A percentile compares a stretch with the other conserved stretches of the same genome.
These are phyloP conservation scores for Saccharomyces pastorianus DNA, from an alignment of 1,139 yeast genomes.

Conservation along the genomic window DNA sequence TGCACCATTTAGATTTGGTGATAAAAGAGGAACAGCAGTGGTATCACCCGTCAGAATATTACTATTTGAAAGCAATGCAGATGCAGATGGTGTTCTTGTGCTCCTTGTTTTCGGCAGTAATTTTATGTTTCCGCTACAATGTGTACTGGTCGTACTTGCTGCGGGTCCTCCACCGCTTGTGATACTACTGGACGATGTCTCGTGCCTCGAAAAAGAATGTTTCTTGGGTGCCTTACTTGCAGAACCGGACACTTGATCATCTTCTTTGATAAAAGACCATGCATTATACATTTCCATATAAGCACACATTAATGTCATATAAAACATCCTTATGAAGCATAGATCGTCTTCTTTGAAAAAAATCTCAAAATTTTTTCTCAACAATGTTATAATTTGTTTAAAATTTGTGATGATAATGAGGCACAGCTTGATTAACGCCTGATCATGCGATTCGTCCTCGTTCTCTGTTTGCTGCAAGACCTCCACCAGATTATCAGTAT, in stretches of 20 bases:
- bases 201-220: neutral
- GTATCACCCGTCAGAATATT: neutral
- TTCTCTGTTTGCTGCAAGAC: conserved; percentile 51
- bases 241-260: neutral
- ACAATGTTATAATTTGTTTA: conserved; percentile 42
- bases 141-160: neutral
- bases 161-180: neutral
- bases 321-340: conserved; percentile 63
- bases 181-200: neutral
- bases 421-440: conserved; percentile 32
- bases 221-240: neutral
- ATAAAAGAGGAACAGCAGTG: neutral
- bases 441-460: conserved; percentile 30
- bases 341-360: conserved; percentile 55
- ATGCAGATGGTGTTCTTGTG: neutral
- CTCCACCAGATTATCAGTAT: conserved; percentile 53
- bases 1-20: neutral
- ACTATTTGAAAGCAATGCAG: neutral
- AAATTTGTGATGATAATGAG: conserved; percentile 38
- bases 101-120: neutral
- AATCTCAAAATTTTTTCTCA: conserved; percentile 41
- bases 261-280: conserved; percentile 40
- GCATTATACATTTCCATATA: conserved; percentile 71
- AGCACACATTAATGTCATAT: conserved; percentile 64
- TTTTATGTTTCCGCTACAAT: neutral